Evolutionary conservation across 257 asterid species (phyloP).

Genomic region (Solanum chiquidenum): DNA sequence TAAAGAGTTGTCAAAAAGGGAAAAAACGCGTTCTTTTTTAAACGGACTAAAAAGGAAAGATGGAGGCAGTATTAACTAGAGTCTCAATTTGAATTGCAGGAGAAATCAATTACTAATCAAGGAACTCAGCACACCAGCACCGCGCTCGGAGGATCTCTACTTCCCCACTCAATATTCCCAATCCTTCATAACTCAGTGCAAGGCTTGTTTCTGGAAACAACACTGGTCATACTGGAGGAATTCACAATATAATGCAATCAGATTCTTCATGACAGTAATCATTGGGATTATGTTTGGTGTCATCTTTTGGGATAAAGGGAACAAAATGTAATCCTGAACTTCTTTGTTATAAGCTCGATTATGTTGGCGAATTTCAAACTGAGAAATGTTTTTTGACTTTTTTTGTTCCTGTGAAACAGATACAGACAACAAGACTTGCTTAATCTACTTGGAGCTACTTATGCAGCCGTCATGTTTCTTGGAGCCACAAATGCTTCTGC

Average conservation of each 20-base stretch:
- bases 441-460: constrained; percentile 74
- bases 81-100: constrained; percentile 19
- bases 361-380: neutral
- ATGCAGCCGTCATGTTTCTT: constrained; percentile 72
- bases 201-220: constrained; percentile 61
- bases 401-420: constrained; percentile 19
- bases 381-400: neutral
- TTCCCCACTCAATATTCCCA: constrained; percentile 49
- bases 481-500: constrained; percentile 75
- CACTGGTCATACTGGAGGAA: constrained; percentile 69
- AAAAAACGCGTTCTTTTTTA: neutral
- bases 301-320: constrained; percentile 57
- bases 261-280: constrained; percentile 41
- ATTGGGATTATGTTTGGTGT: constrained; percentile 54
- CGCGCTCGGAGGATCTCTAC: constrained; percentile 26
- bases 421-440: constrained; percentile 55
- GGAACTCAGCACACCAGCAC: constrained; percentile 42
- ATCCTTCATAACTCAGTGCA: constrained; percentile 51
- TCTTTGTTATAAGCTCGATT: neutral
- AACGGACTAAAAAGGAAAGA: neutral
- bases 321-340: constrained; percentile 26
- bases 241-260: constrained; percentile 49
- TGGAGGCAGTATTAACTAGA: neutral
- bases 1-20: neutral
- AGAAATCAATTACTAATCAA: constrained; percentile 30